These are phyloP conservation scores for Teratosphaeria zuluensis DNA, from an alignment of 2,329 filamentous ascomycete species.

Conservation along the genomic window DNA sequence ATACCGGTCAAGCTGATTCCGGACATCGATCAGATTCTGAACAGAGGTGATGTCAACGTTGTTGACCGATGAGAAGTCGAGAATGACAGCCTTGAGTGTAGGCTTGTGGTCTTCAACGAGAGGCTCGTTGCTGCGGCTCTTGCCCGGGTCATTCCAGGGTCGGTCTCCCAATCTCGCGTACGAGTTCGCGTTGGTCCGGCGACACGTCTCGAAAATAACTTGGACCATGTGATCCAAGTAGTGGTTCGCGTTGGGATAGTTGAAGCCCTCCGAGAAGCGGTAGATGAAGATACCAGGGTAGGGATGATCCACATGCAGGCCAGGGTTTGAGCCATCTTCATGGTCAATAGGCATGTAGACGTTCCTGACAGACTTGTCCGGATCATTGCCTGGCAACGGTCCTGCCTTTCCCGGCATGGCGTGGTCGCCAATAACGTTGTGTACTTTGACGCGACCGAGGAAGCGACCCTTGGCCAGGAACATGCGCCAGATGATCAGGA, in stretches of 20 bases:
- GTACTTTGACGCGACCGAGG: conserved; percentile 72
- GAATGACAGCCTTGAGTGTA: conserved; percentile 75
- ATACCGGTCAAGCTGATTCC: conserved; percentile 85
- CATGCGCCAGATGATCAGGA: conserved; percentile 71
- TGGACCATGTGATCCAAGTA: conserved; percentile 62
- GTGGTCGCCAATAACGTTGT: conserved; percentile 72
- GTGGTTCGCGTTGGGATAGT: conserved; percentile 87
- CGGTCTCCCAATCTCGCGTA: conserved; percentile 58
- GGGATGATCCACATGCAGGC: conserved; percentile 66
- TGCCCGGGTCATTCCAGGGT: conserved; percentile 91
- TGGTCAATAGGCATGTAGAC: conserved; percentile 83
- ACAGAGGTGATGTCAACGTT: conserved; percentile 89
- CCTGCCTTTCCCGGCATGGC: conserved; percentile 52
- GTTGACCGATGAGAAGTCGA: conserved; percentile 90
- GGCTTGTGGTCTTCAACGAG: conserved; percentile 46
- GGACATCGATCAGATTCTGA: conserved; percentile 85
- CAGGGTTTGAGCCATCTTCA: conserved; percentile 81
- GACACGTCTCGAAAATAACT: conserved; percentile 49
- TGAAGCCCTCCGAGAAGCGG: conserved; percentile 88
- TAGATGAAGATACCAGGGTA: conserved; percentile 95
- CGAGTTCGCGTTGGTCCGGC: conserved; percentile 61
- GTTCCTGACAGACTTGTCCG: conserved; percentile 52
- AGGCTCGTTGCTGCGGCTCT: conserved; percentile 45
- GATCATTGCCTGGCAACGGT: conserved; percentile 24
- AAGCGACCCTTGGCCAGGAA: conserved; percentile 76